These are phyloP conservation scores for Plenodomus lindquistii DNA, from an alignment of 2,329 filamentous ascomycete genomes.

Conservation along the genomic window DNA sequence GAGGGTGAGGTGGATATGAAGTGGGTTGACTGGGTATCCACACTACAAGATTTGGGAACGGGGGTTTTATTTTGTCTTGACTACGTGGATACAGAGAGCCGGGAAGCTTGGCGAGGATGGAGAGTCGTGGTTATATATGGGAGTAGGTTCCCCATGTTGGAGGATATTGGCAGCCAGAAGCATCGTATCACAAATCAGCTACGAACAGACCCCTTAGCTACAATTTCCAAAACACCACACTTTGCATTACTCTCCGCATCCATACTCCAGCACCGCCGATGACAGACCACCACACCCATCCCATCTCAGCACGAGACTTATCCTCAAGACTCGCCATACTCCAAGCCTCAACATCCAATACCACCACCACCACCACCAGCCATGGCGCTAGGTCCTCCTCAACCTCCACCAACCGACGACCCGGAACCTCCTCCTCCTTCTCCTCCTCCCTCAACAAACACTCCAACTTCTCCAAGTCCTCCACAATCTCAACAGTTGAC, in stretches of 20 bases:
- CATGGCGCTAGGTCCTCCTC: slow-evolving; percentile 20
- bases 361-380: slow-evolving; percentile 5
- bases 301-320: slow-evolving; percentile 33
- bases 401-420: slow-evolving; percentile 19
- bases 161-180: not conserved
- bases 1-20: too few species aligned
- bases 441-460: slow-evolving; percentile 8
- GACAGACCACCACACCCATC: slow-evolving; percentile 31
- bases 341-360: slow-evolving; percentile 3
- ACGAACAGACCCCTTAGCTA: slow-evolving; percentile 1
- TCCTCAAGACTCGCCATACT: slow-evolving; percentile 23
- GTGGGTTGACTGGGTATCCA: slow-evolving; percentile 13
- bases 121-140: slow-evolving; percentile 15
- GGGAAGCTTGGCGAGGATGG: slow-evolving; percentile 10
- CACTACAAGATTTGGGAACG: slow-evolving; percentile 18
- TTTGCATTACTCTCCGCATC: slow-evolving; percentile 5
- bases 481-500: slow-evolving; percentile 31
- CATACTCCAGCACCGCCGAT: slow-evolving; percentile 23
- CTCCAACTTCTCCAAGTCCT: slow-evolving; percentile 27
- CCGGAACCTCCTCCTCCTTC: slow-evolving; percentile 33
- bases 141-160: not conserved
- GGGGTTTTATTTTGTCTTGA: slow-evolving; percentile 16
- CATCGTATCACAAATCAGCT: not conserved
- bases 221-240: slow-evolving; percentile 4
- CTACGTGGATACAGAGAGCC: slow-evolving; percentile 3